Evolutionary conservation across 148 eudicot genomes (phyloP), one percentile per base, ranked within the genome.

Genomic region (Agrostemma githago): DNA sequence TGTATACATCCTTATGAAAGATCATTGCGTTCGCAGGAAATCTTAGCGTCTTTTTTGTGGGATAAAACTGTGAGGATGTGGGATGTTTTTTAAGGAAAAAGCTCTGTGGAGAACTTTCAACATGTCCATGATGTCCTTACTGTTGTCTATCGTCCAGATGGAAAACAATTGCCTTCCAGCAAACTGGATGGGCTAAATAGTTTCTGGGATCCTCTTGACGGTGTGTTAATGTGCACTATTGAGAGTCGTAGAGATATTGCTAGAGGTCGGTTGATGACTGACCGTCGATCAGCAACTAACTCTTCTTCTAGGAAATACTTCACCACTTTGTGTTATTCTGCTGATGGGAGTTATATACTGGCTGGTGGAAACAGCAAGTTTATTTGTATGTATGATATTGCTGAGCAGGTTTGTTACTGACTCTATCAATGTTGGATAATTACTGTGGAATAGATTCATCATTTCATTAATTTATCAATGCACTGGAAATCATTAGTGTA

Each of bases 81-180:
- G 98, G 97, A 94, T 80, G 86, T 94, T 77, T 94, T 91, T 86
- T 89, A 89, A 78, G 98, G 97, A 74, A 94, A 88, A 74, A 97
- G 96, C 21, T 87, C 93, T 12, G 93, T 92, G 69, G 98, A 94
- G 85, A 88, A 88, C 79, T 94, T 94, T 85, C 86, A 80, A 38
- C 98, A 94, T 58, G 86, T 85, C 57, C 98, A 94, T 77, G 98
- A 94, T 82, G 98, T 94, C 81, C 98, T 94, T 58, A 90, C 98
- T 54, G 90, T 91, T 72, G 93, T 85, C 75, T 94, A 88, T 72
- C 93, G 98, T 72, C 98, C 98, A 69, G 98, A 94, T n/a, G n/a
- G n/a, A n/a, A n/a, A n/a, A n/a, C n/a, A n/a, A n/a, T n/a, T n/a
- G n/a, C n/a, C n/a, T n/a, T n/a, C n/a, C n/a, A n/a, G n/a, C n/a